Evolutionary conservation across 2,329 filamentous ascomycete species (phyloP).

Genomic region (Calonectria honghensis): DNA sequence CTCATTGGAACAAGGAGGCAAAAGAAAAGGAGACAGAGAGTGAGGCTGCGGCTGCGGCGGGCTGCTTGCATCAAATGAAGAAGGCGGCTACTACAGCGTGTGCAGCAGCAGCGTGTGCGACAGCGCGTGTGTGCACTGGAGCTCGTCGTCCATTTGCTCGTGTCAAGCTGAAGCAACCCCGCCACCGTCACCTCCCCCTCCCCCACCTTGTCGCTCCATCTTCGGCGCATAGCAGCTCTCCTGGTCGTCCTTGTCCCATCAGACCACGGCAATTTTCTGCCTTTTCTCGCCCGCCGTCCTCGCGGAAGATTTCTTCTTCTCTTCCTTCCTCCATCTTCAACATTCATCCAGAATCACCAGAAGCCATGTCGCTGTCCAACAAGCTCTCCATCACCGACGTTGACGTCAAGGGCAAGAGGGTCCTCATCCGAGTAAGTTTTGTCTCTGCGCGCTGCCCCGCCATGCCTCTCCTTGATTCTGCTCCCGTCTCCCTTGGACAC

Average conservation of each 20-base stretch:
- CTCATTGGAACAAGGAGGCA: neutral
- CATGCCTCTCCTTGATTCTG: constrained; percentile 46
- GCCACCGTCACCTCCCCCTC: constrained; percentile 35
- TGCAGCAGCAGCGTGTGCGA: neutral
- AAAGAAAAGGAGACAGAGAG: neutral
- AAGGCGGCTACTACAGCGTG: neutral
- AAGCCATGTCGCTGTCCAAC: constrained; percentile 95
- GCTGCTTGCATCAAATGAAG: neutral
- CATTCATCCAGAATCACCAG: constrained; percentile 32
- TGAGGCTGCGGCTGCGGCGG: neutral
- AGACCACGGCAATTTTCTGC: constrained; percentile 41
- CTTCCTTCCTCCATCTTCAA: constrained; percentile 46
- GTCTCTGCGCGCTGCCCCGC: constrained; percentile 55
- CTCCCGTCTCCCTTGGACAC: constrained; percentile 26
- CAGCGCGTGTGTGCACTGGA: constrained; percentile 28
- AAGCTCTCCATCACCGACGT: constrained; percentile 98
- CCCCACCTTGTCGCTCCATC: constrained; percentile 35
- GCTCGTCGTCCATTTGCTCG: constrained; percentile 24
- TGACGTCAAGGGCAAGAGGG: constrained; percentile 98
- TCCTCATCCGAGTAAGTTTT: constrained; percentile 91
- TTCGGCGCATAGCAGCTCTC: constrained; percentile 19
- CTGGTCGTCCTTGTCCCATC: constrained; percentile 32
- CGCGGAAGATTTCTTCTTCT: constrained; percentile 4
- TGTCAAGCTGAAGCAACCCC: constrained; percentile 32
- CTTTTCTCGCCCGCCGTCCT: constrained; percentile 35